Evolutionary conservation across 1,284 basidiomycete species (phyloP).

Genomic region (Pseudozyma hubeiensis): DNA sequence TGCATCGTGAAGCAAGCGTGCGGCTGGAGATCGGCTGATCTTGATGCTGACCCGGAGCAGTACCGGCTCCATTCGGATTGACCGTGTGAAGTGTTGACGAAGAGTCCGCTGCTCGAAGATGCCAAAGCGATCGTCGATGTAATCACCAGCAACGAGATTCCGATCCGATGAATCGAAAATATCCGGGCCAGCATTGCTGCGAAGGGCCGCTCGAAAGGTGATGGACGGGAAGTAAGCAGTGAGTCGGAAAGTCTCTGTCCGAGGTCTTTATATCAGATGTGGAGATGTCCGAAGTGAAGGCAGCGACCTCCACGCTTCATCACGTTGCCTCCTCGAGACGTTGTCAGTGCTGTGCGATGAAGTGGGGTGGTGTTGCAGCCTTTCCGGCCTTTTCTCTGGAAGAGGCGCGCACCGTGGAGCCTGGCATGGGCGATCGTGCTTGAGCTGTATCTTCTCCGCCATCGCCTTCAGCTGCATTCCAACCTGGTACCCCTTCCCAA

Average conservation of each 20-base stretch:
- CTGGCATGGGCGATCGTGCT: too few species aligned
- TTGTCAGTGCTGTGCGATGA: neutral
- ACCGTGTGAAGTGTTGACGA: slow-evolving; percentile 19
- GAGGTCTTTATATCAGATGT: too few species aligned
- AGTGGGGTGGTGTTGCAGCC: slow-evolving; percentile 1
- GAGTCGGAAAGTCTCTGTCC: too few species aligned
- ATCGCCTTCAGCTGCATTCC: too few species aligned
- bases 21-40: slow-evolving; percentile 2
- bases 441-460: too few species aligned
- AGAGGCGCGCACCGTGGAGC: too few species aligned
- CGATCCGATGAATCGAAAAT: neutral
- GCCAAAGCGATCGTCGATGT: neutral
- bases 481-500: too few species aligned
- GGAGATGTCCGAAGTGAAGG: too few species aligned
- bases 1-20: slow-evolving; percentile 29
- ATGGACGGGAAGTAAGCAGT: too few species aligned
- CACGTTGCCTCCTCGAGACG: too few species aligned
- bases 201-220: too few species aligned
- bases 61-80: slow-evolving; percentile 20
- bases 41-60: slow-evolving; percentile 7
- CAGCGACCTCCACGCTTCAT: too few species aligned
- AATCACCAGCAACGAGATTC: slow-evolving; percentile 8
- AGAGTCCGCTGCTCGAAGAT: neutral
- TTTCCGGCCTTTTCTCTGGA: neutral
- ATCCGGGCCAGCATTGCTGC: neutral